Evolutionary conservation across 1,284 basidiomycete species (phyloP), one percentile per base, ranked within the genome.

Genomic region (Mrakiaceae sp.): DNA sequence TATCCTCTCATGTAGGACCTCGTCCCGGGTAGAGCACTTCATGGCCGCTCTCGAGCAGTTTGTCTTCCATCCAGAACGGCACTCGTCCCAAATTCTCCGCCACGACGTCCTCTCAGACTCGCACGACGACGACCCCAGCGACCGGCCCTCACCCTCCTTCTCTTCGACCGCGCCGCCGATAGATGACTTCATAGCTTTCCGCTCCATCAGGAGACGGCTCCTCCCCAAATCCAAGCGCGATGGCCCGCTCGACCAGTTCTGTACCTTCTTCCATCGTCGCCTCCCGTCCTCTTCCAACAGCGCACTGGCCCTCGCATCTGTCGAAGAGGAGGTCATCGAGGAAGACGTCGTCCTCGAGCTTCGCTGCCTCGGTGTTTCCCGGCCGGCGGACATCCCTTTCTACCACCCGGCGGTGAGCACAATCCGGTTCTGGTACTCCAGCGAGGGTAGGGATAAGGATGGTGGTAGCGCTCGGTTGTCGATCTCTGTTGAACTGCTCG

Each of bases 171-270:
- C 40, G n/a, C 9, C 9, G 27, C 27, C 44, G 9, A 51, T 58
- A 50, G 7, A 3, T 4, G 51, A 46, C 43, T 64, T 59, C 62
- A 43, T 42, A 42, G 40, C 54, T 10, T 54, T 60, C 56, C 62
- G 62, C 7, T 40, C n/a, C 42, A n/a, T 62, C 16, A 39, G 47
- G 47, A 64, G 56, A 12, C 61, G 47, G 48, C 64, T 69, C 43
- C 60, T 77, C 47, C 76, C 76, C 7, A 73, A 74, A 66, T 72
- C 73, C 2, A 69, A 67, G 10, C 67, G 75, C 43, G 76, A 77
- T 66, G 68, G 64, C 2, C 67, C 68, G 16, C 64, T 77, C 3
- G 69, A 71, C 50, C 74, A 76, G 67, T 65, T 66, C 2, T 69
- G 68, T 54, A 55, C 66, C 6, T 74, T 74, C 66, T 73, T 70